Percentiles rank a stretch among this genome's conserved stretches.
Evolutionary conservation across 495 filamentous ascomycete genomes (phyloP).

Genomic region (Penicillium simplicissimum): DNA sequence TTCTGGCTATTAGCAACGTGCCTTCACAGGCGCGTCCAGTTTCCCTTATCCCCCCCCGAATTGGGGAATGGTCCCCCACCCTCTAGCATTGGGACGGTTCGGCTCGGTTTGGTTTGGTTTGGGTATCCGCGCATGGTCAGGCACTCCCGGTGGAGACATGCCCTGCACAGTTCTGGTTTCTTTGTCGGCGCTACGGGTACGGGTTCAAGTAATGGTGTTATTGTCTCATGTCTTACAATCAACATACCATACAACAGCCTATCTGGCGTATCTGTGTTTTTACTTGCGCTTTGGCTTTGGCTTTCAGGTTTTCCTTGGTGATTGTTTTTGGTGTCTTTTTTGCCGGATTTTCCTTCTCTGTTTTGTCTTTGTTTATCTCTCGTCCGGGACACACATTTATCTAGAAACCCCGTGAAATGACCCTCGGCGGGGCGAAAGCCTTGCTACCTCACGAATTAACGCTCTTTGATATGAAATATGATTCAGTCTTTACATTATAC

Average conservation of each 20-base stretch:
- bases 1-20: neutral
- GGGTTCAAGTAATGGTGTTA: neutral
- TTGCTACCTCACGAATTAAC: slow-evolving; percentile 14
- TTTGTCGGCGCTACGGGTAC: slow-evolving; percentile 19
- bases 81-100: slow-evolving; percentile 18
- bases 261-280: slow-evolving; percentile 6
- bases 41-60: neutral
- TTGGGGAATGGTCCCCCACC: neutral
- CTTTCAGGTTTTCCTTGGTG: slow-evolving; percentile 4
- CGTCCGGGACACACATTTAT: slow-evolving; percentile 8
- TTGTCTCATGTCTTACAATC: slow-evolving; percentile 7
- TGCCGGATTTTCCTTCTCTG: neutral
- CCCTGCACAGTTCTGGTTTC: slow-evolving; percentile 3
- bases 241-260: slow-evolving; percentile 19
- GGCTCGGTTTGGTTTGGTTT: slow-evolving; percentile 3
- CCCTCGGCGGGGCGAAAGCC: slow-evolving; percentile 1
- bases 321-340: neutral
- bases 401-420: slow-evolving; percentile 21
- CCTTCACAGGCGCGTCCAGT: neutral
- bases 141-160: slow-evolving; percentile 2
- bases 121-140: slow-evolving; percentile 13
- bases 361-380: neutral
- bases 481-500: slow-evolving; percentile 1
- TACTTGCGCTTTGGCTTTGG: neutral
- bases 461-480: slow-evolving; percentile 11